Base-by-base conservation (phyloP, 2,329 filamentous ascomycete species). In the Fusarium nematophilum region DNA sequence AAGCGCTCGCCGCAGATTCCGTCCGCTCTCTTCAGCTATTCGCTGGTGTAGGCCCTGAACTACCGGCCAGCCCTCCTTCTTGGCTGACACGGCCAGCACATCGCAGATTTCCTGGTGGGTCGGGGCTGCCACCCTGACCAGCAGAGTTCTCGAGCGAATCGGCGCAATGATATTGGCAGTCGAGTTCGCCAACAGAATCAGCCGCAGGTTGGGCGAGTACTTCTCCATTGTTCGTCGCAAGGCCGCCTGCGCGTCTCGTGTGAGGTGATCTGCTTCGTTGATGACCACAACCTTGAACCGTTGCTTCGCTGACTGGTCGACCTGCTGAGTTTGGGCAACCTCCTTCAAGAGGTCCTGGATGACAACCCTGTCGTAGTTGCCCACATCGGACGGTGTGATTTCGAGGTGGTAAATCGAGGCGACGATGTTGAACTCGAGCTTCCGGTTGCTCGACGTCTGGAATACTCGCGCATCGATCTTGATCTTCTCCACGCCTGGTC, bases 81-180 rank as follows among this genome's bases (percentile, higher is more conserved):
- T 90, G 13, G 90, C 88, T 36, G 85, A 84, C 47, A 79, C 76
- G 5, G 82, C 90, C 57, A 99, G 79, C 23, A 92, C 94, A 31
- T 83, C 80, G 65, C 89, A 92, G 57, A 99, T 98, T 70, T 99
- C 90, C 7, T 84, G 83, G 67, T 96, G 90, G 0, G 88, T 92
- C 7, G 95, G 95, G 15, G 95, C 94, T 11, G 95, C 89, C 21
- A 99, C 95, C 64, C 95, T 86, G 49, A 99, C 92, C 43, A 99
- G 83, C 74, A 99, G 81, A 47, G 93, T 97, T 76, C 95, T 85
- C 69, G 91, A 96, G 64, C 94, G 86, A 73, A 99, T 99, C 1
- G 95, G 95, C n/a, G 95, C 94, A 75, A 99, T 99, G 69, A 99
- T 99, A 72, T 98, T 98, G 62, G 93, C 93, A 17, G 95, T 99